Conservation (phyloP, 768 basidiomycete species). For the Tylopilus sp. region DNA sequence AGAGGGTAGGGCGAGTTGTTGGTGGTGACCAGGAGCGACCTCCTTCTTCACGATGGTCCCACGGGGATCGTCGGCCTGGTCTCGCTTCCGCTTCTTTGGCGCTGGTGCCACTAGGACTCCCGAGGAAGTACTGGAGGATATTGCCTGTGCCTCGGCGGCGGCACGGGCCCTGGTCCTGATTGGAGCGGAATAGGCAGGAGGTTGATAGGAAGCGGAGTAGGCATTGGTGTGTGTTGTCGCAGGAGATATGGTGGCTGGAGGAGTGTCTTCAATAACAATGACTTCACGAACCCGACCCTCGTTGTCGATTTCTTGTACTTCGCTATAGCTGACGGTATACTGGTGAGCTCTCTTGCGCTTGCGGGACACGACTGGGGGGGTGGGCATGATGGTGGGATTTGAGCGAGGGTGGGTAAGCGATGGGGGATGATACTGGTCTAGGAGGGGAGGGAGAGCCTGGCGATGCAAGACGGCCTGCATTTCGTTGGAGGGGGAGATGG, state of each 20-base stretch:
- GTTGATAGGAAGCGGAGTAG: conserved; percentile 79
- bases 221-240: conserved; percentile 66
- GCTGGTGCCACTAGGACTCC: conserved; percentile 64
- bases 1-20: conserved; percentile 45
- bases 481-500: conserved; percentile 54
- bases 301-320: conserved; percentile 82
- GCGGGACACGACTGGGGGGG: conserved; percentile 68
- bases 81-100: conserved; percentile 82
- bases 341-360: conserved; percentile 83
- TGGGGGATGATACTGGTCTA: conserved; percentile 65
- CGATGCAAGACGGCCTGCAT: conserved; percentile 74
- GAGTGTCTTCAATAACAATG: conserved; percentile 92
- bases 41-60: conserved; percentile 65
- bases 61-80: conserved; percentile 70
- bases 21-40: conserved; percentile 47
- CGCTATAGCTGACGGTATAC: conserved; percentile 81
- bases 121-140: conserved; percentile 63
- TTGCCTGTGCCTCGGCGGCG: conserved; percentile 79
- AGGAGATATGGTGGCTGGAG: conserved; percentile 70
- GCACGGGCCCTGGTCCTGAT: conserved; percentile 83
- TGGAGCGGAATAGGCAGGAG: conserved; percentile 69
- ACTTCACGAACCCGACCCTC: conserved; percentile 77
- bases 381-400: conserved; percentile 63
- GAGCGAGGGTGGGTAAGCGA: conserved; percentile 41
- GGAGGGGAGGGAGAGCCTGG: conserved; percentile 55